Percentiles rank a stretch among this genome's conserved stretches.
These are phyloP conservation scores for Orychophragmus violaceus DNA, from an alignment of 345 rosid genomes.

Conservation along the genomic window DNA sequence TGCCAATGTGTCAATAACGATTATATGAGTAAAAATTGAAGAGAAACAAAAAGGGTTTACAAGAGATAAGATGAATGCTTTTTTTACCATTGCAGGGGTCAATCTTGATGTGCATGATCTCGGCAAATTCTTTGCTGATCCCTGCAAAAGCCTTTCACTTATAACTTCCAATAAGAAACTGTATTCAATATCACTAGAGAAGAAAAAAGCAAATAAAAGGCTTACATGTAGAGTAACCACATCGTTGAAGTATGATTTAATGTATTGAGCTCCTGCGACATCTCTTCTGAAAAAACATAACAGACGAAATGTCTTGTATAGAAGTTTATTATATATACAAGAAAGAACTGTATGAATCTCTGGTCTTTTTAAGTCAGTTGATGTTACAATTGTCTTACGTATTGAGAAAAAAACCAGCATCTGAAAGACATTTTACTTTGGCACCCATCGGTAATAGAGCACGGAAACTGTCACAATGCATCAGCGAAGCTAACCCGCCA, in stretches of 20 bases:
- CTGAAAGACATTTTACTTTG: constrained; percentile 86
- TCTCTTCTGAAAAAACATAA: constrained; percentile 53
- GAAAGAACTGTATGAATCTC: background rate
- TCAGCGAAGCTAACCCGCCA: constrained; percentile 82
- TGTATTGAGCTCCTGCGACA: constrained; percentile 59
- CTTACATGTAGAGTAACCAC: constrained; percentile 82
- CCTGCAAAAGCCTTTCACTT: constrained; percentile 34
- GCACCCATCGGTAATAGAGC: constrained; percentile 58
- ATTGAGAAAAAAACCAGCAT: constrained; percentile 91
- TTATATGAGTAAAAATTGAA: constrained; percentile 8
- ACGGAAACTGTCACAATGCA: constrained; percentile 84
- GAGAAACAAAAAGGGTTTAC: background rate
- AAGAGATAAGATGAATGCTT: background rate
- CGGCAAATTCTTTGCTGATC: constrained; percentile 75
- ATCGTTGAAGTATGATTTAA: constrained; percentile 54
- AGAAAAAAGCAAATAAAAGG: background rate
- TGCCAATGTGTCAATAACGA: constrained; percentile 18
- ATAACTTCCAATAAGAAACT: background rate
- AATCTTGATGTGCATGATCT: constrained; percentile 63
- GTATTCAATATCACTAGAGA: background rate
- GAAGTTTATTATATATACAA: background rate
- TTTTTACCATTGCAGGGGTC: constrained; percentile 55
- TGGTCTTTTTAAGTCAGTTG: background rate
- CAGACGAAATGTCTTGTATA: background rate
- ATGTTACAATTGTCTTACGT: constrained; percentile 42